Evolutionary conservation across 192 early-diverging fungal genomes (phyloP), one percentile per base, ranked within the genome.

Genomic region (Podila epigama): DNA sequence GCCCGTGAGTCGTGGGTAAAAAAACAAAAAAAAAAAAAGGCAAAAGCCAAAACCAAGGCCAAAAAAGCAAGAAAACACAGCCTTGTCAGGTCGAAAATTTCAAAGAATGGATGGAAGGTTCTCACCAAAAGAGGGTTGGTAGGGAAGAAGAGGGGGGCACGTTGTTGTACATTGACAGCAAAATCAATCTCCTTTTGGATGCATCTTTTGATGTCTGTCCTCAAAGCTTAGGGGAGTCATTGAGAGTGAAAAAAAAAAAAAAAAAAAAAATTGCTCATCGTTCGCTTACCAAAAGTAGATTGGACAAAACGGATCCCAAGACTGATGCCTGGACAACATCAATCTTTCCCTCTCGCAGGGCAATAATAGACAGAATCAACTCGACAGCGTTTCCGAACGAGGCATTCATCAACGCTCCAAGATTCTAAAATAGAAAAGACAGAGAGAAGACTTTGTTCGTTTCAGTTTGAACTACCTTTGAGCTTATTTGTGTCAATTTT

Each of bases 371-470:
- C 18, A 98, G 84, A 68, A 98, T 90, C 80, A 94, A 66, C 70
- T 94, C 93, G 11, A 97, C 92, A 3, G 92, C 92, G 61, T 97
- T 98, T 33, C 96, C 94, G 68, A 93, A 92, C 12, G 86, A 85
- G 2, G 90, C 90, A 70, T 79, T 75, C 51, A 98, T 73, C 15
- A 98, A 85, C 20, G 92, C 95, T 44, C 95, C 97, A 40, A 97
- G 83, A 36, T 88, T 79, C 83, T 90, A 70, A 51, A 58, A 6
- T 6, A 1, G n/a, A 55, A 27, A 60, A 34, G 8, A 48, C 15
- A 34, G 42, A 50, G 35, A 39, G 2, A 37, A 33, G 9, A 25
- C 33, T 12, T 18, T 25, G 22, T 18, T 48, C 11, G 32, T 50
- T 28, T 25, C 31, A 13, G 25, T n/a, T 15, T 48, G 10, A 29